Percentiles rank a stretch among this genome's conserved stretches.
phyloP scores from a whole-genome alignment of 73 alveolate species.

The Diophrys appendiculata region DNA sequence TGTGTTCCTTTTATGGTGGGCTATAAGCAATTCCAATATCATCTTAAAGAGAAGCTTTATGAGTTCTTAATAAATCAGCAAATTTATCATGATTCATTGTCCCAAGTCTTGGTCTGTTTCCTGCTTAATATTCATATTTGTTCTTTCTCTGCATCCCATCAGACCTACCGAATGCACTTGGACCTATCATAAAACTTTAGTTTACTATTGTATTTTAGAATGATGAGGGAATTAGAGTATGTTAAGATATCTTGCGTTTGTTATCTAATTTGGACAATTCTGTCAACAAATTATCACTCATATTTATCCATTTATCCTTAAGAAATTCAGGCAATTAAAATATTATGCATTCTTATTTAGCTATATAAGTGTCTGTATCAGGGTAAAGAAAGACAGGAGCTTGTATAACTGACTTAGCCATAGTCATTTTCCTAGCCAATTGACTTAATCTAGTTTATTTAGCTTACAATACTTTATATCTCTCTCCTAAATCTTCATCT shows the following conservation, averaged over 20 bases:
- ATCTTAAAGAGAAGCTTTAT: too few relatives aligned
- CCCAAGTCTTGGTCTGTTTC: too few relatives aligned
- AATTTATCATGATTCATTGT: too few relatives aligned
- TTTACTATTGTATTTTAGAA: too few relatives aligned
- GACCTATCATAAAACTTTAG: too few relatives aligned
- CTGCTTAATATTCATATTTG: too few relatives aligned
- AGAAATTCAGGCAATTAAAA: neutral
- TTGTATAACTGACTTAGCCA: neutral
- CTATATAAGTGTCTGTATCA: neutral
- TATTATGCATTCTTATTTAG: neutral
- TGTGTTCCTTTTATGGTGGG: too few relatives aligned
- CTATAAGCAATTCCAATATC: too few relatives aligned
- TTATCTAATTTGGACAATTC: neutral
- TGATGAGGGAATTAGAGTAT: neutral
- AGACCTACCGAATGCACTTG: too few relatives aligned
- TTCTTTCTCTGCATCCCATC: too few relatives aligned
- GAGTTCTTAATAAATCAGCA: too few relatives aligned
- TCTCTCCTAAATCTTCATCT: neutral
- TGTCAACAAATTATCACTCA: too few relatives aligned
- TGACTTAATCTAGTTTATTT: neutral
- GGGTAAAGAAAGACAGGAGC: constrained; percentile 1
- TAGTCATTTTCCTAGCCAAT: neutral
- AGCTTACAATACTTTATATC: neutral
- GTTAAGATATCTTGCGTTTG: neutral
- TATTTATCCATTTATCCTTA: neutral